Conservation (phyloP, 1,284 basidiomycete genomes). For the Hortiboletus rubellus region DNA sequence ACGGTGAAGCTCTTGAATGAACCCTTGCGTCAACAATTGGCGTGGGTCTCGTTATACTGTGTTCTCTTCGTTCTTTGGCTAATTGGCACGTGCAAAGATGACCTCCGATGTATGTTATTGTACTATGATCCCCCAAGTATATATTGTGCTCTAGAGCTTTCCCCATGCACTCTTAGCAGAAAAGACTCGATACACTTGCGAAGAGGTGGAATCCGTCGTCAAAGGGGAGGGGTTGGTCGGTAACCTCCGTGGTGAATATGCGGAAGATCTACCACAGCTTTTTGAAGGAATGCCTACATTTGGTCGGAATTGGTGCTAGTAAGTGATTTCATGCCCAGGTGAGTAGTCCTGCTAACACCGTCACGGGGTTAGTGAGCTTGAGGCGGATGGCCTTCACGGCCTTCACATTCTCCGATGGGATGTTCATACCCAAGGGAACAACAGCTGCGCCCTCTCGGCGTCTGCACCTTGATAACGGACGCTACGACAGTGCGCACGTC, state of each 20-base stretch:
- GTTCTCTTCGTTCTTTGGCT: not conserved
- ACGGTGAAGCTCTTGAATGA: constrained; percentile 31
- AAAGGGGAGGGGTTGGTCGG: constrained; percentile 35
- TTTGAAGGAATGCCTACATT: constrained; percentile 25
- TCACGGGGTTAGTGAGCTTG: not conserved
- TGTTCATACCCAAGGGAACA: too few relatives aligned
- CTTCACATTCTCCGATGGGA: not conserved
- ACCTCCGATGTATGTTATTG: constrained; percentile 6
- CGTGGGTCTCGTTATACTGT: not conserved
- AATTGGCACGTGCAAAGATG: constrained; percentile 3
- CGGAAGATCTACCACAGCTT: constrained; percentile 37
- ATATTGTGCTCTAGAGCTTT: constrained; percentile 18
- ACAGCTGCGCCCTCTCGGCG: too few relatives aligned
- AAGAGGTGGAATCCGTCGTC: too few relatives aligned
- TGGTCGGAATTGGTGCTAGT: constrained; percentile 31
- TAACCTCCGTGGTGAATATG: constrained; percentile 41
- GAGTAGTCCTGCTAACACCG: not conserved
- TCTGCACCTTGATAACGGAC: too few relatives aligned
- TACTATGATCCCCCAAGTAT: not conserved
- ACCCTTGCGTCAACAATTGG: constrained; percentile 43
- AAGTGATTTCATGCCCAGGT: constrained; percentile 5
- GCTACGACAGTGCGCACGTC: too few relatives aligned
- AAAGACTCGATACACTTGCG: too few relatives aligned
- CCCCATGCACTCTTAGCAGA: constrained; percentile 26
- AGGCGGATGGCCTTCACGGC: too few relatives aligned